A percentile compares a stretch with the other conserved stretches of the same genome.
Conservation (phyloP, 208 protist genomes). For the Ichthyophonus hoferi region DNA sequence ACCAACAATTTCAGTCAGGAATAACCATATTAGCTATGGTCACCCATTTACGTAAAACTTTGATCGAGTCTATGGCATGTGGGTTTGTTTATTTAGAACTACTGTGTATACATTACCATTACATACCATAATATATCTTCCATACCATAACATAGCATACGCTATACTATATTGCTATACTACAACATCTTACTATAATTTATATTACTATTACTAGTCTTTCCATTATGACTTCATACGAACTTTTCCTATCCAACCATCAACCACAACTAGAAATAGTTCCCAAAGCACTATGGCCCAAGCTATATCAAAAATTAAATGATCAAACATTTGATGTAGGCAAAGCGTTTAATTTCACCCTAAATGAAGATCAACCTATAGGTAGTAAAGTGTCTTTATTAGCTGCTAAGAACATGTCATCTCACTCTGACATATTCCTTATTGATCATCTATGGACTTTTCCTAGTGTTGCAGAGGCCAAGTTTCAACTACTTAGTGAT, state of each 20-base stretch:
- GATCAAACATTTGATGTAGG: not conserved
- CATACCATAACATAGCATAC: too few species aligned
- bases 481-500: not conserved
- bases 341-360: not conserved
- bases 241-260: not conserved
- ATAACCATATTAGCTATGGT: too few species aligned
- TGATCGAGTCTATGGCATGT: too few species aligned
- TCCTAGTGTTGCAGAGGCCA: not conserved
- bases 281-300: not conserved
- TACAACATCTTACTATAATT: too few species aligned
- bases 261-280: not conserved
- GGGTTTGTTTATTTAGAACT: too few species aligned
- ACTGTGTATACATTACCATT: too few species aligned
- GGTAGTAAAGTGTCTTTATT: not conserved
- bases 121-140: too few species aligned
- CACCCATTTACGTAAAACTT: too few species aligned
- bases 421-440: not conserved
- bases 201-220: too few species aligned
- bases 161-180: too few species aligned
- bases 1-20: too few species aligned
- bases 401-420: not conserved
- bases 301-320: not conserved
- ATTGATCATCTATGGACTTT: not conserved
- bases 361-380: not conserved
- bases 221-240: too few species aligned